A percentile compares a stretch with the other conserved stretches of the same genome.
Conservation (phyloP, 129 eudicot genomes). For the Mikania micrantha region DNA sequence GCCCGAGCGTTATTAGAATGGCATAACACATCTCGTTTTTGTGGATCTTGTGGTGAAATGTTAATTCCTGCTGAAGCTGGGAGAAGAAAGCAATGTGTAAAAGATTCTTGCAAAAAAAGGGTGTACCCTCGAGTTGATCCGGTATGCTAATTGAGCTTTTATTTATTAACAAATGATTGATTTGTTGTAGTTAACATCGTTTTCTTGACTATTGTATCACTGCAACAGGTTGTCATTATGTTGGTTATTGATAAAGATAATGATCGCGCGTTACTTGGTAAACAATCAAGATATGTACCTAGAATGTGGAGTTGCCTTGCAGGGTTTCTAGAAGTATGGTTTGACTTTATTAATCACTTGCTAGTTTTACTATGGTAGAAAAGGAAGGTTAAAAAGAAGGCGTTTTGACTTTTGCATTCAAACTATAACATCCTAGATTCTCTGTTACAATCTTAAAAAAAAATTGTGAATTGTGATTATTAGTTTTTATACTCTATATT, state of each 20-base stretch:
- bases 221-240: constrained; percentile 83
- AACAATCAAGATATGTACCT: constrained; percentile 78
- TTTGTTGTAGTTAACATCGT: background rate
- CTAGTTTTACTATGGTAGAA: background rate
- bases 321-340: constrained; percentile 73
- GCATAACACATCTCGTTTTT: constrained; percentile 72
- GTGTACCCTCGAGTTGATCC: constrained; percentile 94
- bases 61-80: constrained; percentile 77
- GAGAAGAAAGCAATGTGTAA: constrained; percentile 66
- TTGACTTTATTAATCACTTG: background rate
- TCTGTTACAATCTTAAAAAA: background rate
- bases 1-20: constrained; percentile 85
- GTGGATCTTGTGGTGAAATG: constrained; percentile 71
- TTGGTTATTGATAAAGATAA: constrained; percentile 76
- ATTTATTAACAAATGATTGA: background rate
- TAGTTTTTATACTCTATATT: background rate
- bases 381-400: background rate
- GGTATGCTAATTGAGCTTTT: constrained; percentile 30
- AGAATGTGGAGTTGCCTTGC: constrained; percentile 97
- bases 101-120: constrained; percentile 64
- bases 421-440: background rate
- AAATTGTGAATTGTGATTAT: background rate
- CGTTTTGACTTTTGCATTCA: background rate
- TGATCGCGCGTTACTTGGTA: constrained; percentile 68
- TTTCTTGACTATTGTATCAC: background rate